Evolutionary conservation across 768 basidiomycete genomes (phyloP), one percentile per base, ranked within the genome.

Genomic region (Lentinula sp.): DNA sequence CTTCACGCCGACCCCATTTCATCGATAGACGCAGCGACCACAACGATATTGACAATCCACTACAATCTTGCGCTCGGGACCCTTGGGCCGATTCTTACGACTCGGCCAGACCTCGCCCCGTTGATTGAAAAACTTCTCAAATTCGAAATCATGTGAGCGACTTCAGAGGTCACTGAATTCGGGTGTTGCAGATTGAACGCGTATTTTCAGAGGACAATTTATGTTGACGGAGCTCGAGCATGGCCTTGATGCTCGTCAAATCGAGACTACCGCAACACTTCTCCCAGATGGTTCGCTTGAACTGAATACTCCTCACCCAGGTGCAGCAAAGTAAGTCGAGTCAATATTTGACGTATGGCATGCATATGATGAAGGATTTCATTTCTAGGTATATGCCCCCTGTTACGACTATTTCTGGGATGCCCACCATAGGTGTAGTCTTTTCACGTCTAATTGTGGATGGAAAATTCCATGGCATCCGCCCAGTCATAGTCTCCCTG

Each of bases 191-290:
- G 39, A 55, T 28, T 59, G 36, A 35, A 48, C 46, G 23, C 0
- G 42, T 46, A 0, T n/a, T 49, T 35, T 36, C 55, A 73, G 72
- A 5, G 72, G 68, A 2, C 70, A 69, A 36, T 73, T 64, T 45
- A 64, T 62, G 43, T 59, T 74, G 36, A 78, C 77, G 6, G 77
- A 79, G 61, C 62, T 75, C 10, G 76, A 70, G 2, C 77, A 77
- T 49, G 77, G 77, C 18, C 64, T 77, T 9, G 76, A 78, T 53
- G 72, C 71, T 13, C 57, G 66, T 9, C 71, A 76, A 63, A 57
- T 77, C 15, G 76, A 77, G 62, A 78, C 77, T 1, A 75, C 71
- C 1, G 76, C 76, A 8, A 75, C 72, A 2, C 64, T 69, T 28
- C 64, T 73, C 0, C 68, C 70, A 1, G 64, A 69, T 33, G 75